phyloP scores from a whole-genome alignment of 352 stramenopile species.

The Peronospora tabacina region DNA sequence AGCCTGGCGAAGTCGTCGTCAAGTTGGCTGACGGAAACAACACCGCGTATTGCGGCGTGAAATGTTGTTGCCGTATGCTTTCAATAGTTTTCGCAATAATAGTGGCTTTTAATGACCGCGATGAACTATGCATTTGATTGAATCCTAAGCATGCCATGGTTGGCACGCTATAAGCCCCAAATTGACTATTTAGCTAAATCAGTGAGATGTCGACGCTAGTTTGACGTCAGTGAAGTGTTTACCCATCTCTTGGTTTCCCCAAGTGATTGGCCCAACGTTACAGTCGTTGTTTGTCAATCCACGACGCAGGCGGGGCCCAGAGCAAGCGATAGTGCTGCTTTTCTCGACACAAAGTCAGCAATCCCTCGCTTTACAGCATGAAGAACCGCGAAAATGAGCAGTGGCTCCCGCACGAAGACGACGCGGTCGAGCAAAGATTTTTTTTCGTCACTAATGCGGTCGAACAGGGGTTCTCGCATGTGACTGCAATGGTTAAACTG shows the following conservation, averaged over 20 bases:
- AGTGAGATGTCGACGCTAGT: slow-evolving; percentile 8
- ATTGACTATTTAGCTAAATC: slow-evolving; percentile 5
- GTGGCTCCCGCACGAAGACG: no score
- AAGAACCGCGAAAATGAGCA: no score
- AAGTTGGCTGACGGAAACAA: slow-evolving; percentile 14
- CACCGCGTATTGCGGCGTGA: slow-evolving; percentile 1
- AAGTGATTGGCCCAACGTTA: slow-evolving; percentile 9
- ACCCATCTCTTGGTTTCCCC: slow-evolving; percentile 7
- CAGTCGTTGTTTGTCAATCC: slow-evolving; percentile 1
- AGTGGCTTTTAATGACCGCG: slow-evolving; percentile 20
- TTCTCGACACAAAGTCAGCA: no score
- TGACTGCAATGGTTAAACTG: no score
- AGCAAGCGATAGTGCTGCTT: slow-evolving; percentile 14
- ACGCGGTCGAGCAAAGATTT: no score
- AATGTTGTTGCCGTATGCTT: background rate
- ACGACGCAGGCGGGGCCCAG: slow-evolving; percentile 3
- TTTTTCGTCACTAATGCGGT: no score
- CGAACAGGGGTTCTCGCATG: no score
- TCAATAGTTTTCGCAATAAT: background rate
- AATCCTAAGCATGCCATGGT: slow-evolving; percentile 19
- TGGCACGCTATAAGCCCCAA: slow-evolving; percentile 9
- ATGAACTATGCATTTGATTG: slow-evolving; percentile 25
- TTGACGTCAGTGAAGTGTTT: slow-evolving; percentile 15
- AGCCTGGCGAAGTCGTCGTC: slow-evolving; percentile 7
- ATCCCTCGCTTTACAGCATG: slow-evolving; percentile 8